Evolutionary conservation across 805 yeast genomes (phyloP).

Genomic region (Saturnispora besseyi): DNA sequence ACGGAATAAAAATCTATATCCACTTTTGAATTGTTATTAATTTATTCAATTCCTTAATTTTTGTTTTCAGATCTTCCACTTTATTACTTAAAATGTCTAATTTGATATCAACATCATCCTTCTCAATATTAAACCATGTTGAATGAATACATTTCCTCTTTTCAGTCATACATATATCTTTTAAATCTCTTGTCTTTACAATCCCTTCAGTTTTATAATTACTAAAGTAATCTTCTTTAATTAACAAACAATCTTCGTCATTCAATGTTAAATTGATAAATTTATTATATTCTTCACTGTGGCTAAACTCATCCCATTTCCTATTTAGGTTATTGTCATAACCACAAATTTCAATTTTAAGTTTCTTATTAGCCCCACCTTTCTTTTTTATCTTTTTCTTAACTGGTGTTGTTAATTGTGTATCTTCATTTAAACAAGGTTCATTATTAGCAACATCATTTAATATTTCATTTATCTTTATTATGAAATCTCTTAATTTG

Average conservation of each 20-base stretch:
- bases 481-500: not conserved
- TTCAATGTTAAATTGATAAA: conserved; percentile 8
- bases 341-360: conserved; percentile 45
- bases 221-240: conserved; percentile 12
- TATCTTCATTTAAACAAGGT: not conserved
- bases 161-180: conserved; percentile 40
- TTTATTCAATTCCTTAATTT: conserved; percentile 23
- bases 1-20: conserved; percentile 12
- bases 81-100: conserved; percentile 17
- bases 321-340: conserved; percentile 29
- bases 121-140: conserved; percentile 27
- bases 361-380: conserved; percentile 21
- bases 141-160: conserved; percentile 49
- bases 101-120: conserved; percentile 30
- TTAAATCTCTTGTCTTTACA: conserved; percentile 10
- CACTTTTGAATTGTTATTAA: conserved; percentile 30
- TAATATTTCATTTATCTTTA: not conserved
- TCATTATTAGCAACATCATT: not conserved
- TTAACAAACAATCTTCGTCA: conserved; percentile 9
- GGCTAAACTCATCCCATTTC: conserved; percentile 18
- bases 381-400: conserved; percentile 15
- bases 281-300: conserved; percentile 10
- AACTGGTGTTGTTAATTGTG: not conserved
- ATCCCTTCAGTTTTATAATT: conserved; percentile 8
- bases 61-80: conserved; percentile 10